Percentiles rank a stretch among this genome's conserved stretches.
Evolutionary conservation across 192 early-diverging fungal species (phyloP).

Genomic region (Coemansia nantahalensis): DNA sequence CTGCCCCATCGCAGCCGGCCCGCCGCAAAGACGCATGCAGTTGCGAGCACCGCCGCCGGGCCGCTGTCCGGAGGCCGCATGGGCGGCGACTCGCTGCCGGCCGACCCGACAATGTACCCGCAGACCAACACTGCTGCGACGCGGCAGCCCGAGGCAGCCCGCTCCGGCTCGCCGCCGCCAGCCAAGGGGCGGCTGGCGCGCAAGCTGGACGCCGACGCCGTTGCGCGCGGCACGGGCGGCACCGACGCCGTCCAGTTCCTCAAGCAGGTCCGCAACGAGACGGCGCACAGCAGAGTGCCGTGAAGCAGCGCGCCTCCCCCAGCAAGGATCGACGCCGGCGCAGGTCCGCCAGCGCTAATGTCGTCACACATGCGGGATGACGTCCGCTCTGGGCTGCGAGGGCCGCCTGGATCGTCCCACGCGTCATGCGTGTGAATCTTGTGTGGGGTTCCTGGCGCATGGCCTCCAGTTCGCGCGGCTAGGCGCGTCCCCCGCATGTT

Average conservation of each 20-base stretch:
- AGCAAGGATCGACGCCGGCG: no score
- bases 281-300: conserved; percentile 44
- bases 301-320: no score
- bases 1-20: conserved; percentile 52
- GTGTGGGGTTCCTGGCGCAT: no score
- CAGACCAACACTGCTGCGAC: conserved; percentile 32
- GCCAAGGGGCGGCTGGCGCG: conserved; percentile 56
- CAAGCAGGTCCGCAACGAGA: conserved; percentile 86
- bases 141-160: background rate
- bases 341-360: no score
- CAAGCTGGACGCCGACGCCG: conserved; percentile 55
- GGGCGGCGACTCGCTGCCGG: conserved; percentile 48
- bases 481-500: no score
- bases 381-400: no score
- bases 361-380: no score
- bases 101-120: conserved; percentile 50
- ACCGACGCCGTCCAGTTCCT: conserved; percentile 92
- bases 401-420: no score
- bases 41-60: background rate
- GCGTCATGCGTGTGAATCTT: no score
- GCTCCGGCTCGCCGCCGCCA: background rate
- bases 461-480: no score
- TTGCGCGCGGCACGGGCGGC: conserved; percentile 77
- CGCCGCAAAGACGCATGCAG: conserved; percentile 11
- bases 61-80: conserved; percentile 25